Conservation (phyloP, 176 grass and related monocot species). For the Triticum timopheevii region DNA sequence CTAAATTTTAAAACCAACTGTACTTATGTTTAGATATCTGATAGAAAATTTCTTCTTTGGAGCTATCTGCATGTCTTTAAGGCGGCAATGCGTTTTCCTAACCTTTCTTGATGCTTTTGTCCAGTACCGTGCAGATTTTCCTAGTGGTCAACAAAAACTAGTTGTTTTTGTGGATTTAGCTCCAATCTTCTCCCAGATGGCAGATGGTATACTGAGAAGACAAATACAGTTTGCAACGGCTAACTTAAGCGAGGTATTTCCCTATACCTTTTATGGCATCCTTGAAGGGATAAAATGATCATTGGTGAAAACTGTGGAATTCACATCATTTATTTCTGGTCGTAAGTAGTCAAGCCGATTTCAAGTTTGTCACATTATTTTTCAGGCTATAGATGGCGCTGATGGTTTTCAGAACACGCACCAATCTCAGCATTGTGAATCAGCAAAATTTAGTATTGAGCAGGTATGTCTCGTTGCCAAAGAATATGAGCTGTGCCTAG, state of each 20-base stretch:
- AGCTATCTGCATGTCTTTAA: constrained; percentile 1
- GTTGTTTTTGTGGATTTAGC: constrained; percentile 89
- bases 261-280: background rate
- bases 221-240: constrained; percentile 71
- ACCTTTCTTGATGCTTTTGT: constrained; percentile 49
- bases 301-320: background rate
- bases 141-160: constrained; percentile 63
- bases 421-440: constrained; percentile 72
- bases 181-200: constrained; percentile 73
- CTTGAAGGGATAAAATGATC: background rate
- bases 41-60: background rate
- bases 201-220: constrained; percentile 63
- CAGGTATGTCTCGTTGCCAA: constrained; percentile 63
- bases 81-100: background rate
- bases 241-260: constrained; percentile 66
- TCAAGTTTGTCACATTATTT: constrained; percentile 15
- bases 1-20: constrained; percentile 10
- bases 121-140: constrained; percentile 96
- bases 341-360: background rate
- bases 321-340: background rate
- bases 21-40: constrained; percentile 4
- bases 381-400: constrained; percentile 84
- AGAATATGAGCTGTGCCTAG: background rate
- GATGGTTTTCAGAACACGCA: constrained; percentile 94
- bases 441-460: constrained; percentile 82